Conservation (phyloP, 2,329 filamentous ascomycete genomes). For the Orbilia quercus region DNA sequence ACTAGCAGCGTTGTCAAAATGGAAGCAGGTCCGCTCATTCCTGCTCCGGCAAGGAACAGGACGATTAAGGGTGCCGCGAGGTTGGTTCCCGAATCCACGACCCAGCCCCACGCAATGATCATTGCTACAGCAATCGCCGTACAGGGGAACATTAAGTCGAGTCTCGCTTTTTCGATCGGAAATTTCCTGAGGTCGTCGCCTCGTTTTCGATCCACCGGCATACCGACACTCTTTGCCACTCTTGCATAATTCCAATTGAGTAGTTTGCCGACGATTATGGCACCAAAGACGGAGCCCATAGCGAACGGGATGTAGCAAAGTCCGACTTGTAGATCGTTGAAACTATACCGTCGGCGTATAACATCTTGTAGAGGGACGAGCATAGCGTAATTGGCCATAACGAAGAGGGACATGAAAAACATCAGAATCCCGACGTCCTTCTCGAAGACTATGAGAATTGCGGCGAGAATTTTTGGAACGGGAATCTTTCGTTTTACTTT, state of each 20-base stretch:
- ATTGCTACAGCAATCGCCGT: conserved; percentile 68
- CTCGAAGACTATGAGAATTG: conserved; percentile 64
- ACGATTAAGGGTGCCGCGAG: conserved; percentile 70
- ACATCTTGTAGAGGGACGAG: conserved; percentile 68
- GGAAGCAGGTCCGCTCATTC: conserved; percentile 72
- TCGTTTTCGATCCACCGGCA: conserved; percentile 72
- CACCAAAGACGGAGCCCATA: neutral
- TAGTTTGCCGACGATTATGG: conserved; percentile 65
- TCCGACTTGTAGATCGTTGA: conserved; percentile 61
- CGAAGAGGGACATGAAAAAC: conserved; percentile 68
- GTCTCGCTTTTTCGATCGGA: conserved; percentile 69
- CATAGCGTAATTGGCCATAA: conserved; percentile 69
- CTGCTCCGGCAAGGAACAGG: conserved; percentile 70
- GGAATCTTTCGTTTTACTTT: conserved; percentile 68
- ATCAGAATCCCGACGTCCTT: conserved; percentile 66
- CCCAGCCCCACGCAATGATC: conserved; percentile 71
- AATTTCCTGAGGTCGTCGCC: conserved; percentile 68
- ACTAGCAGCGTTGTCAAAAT: conserved; percentile 73
- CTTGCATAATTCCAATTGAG: conserved; percentile 80
- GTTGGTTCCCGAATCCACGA: conserved; percentile 67
- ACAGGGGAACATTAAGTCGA: conserved; percentile 68
- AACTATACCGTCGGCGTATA: conserved; percentile 68
- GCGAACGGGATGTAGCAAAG: conserved; percentile 1
- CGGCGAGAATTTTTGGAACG: conserved; percentile 68
- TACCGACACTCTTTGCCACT: conserved; percentile 71